These are phyloP conservation scores for Falciphora oryzae DNA, from an alignment of 2,329 filamentous ascomycete genomes.

Conservation along the genomic window DNA sequence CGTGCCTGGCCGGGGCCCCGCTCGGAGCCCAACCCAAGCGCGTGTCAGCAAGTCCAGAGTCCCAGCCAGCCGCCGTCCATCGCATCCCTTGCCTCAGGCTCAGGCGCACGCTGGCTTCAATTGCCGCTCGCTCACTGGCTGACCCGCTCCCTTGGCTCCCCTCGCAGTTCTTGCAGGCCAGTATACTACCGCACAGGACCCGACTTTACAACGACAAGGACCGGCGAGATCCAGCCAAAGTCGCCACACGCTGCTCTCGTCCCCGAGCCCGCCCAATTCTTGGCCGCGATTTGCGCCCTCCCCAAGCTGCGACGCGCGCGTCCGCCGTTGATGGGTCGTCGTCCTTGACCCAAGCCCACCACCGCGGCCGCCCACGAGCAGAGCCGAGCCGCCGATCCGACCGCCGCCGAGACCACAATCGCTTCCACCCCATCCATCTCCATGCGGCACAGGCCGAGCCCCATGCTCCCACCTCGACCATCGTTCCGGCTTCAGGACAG, in stretches of 20 bases:
- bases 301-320: constrained; percentile 1
- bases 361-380: background rate
- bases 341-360: background rate
- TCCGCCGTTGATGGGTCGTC: constrained; percentile 4
- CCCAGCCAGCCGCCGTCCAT: background rate
- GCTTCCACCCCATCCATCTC: constrained; percentile 3
- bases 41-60: background rate
- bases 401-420: constrained; percentile 5
- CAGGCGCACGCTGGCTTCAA: background rate
- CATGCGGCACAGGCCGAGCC: constrained; percentile 7
- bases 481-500: constrained; percentile 6
- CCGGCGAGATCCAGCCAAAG: background rate
- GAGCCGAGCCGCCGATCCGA: constrained; percentile 3
- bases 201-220: background rate
- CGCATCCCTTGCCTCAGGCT: background rate
- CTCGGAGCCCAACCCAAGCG: background rate
- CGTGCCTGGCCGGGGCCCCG: background rate
- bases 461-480: constrained; percentile 10
- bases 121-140: background rate
- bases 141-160: background rate
- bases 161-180: background rate
- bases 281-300: background rate
- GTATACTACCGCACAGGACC: background rate
- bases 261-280: background rate
- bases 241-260: background rate